Percentiles rank a stretch among this genome's conserved stretches.
phyloP scores from a whole-genome alignment of 1,139 yeast genomes.

The Suhomyces bribrorum region DNA sequence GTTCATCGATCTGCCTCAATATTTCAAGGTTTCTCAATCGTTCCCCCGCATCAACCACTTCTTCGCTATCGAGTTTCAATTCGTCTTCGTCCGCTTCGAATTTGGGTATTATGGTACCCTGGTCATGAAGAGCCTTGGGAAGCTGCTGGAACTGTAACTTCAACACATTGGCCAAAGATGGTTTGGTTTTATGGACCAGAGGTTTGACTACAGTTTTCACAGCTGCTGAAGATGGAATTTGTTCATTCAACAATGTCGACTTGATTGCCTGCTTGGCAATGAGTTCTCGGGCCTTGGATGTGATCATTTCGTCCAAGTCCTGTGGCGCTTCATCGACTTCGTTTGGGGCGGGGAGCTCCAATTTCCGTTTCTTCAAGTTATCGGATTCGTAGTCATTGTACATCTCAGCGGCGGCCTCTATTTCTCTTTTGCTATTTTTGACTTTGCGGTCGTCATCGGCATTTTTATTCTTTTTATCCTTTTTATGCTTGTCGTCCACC shows the following conservation, averaged over 20 bases:
- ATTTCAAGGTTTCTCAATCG: slow-evolving; percentile 26
- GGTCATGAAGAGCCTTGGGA: slow-evolving; percentile 32
- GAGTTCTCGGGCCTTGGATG: slow-evolving; percentile 19
- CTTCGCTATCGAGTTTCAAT: slow-evolving; percentile 15
- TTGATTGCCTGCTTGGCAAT: slow-evolving; percentile 17
- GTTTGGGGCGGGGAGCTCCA: slow-evolving; percentile 54
- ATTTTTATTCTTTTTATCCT: slow-evolving; percentile 28
- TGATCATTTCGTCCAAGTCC: slow-evolving; percentile 9
- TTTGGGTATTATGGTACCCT: slow-evolving; percentile 28
- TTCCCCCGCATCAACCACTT: slow-evolving; percentile 24
- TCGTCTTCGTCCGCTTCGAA: slow-evolving; percentile 26
- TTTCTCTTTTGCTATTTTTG: slow-evolving; percentile 19
- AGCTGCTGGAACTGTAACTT: slow-evolving; percentile 22
- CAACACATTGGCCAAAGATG: slow-evolving; percentile 9
- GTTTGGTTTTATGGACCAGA: slow-evolving; percentile 13
- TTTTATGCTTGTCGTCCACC: slow-evolving; percentile 35
- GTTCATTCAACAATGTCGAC: slow-evolving; percentile 20
- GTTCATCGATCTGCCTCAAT: slow-evolving; percentile 29
- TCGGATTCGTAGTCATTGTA: slow-evolving; percentile 36
- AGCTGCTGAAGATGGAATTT: neutral
- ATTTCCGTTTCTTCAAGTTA: slow-evolving; percentile 51
- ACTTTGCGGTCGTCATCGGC: slow-evolving; percentile 21
- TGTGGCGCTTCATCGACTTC: slow-evolving; percentile 11
- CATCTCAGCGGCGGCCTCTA: slow-evolving; percentile 38
- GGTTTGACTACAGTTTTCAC: slow-evolving; percentile 21